Percentiles rank a stretch among this genome's conserved stretches.
phyloP scores from a whole-genome alignment of 768 basidiomycete genomes.

The Tulasnella sp. region DNA sequence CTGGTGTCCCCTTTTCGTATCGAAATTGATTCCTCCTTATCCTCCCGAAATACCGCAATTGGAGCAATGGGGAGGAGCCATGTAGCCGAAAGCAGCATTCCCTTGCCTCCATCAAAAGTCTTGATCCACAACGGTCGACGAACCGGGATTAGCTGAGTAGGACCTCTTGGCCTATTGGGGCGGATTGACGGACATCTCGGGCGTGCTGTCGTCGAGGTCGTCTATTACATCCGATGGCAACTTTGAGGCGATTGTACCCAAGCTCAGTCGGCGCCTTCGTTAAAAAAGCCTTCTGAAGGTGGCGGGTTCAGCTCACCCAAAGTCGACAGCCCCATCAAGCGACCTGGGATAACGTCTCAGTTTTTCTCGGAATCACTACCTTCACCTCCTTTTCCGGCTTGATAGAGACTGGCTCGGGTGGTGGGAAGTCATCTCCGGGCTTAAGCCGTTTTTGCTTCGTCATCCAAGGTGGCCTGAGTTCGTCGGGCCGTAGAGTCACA shows the following conservation, averaged over 20 bases:
- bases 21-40: neutral
- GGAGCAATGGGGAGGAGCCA: slow-evolving; percentile 75
- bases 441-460: slow-evolving; percentile 19
- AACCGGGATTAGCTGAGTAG: slow-evolving; percentile 12
- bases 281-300: too few relatives aligned
- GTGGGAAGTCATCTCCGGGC: too few relatives aligned
- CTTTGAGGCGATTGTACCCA: slow-evolving; percentile 39
- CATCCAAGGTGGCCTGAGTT: slow-evolving; percentile 8
- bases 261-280: neutral
- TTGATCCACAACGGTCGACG: slow-evolving; percentile 26
- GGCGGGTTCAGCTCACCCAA: slow-evolving; percentile 47
- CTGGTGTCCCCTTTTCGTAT: neutral
- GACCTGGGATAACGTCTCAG: slow-evolving; percentile 71
- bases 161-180: neutral
- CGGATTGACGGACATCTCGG: slow-evolving; percentile 65
- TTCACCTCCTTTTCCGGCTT: slow-evolving; percentile 38
- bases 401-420: slow-evolving; percentile 17
- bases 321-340: slow-evolving; percentile 82
- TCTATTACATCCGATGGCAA: slow-evolving; percentile 76
- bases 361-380: slow-evolving; percentile 74
- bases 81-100: too few relatives aligned
- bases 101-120: slow-evolving; percentile 55
- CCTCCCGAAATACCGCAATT: slow-evolving; percentile 73
- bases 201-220: slow-evolving; percentile 60
- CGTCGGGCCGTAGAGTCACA: slow-evolving; percentile 19